Evolutionary conservation across 2,329 filamentous ascomycete genomes (phyloP).

Genomic region (Botrytis cinerea): DNA sequence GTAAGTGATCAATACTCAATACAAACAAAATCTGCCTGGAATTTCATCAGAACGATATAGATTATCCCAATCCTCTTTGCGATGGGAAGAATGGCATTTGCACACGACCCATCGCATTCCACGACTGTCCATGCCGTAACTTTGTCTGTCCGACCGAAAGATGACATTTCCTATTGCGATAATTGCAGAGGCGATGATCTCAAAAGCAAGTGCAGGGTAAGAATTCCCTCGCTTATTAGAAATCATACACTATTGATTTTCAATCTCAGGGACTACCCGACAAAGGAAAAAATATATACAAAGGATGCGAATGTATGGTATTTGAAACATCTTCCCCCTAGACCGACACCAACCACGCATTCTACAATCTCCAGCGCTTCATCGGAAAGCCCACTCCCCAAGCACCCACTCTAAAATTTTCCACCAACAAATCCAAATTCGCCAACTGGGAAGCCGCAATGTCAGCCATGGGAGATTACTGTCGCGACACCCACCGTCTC

Average conservation of each 20-base stretch:
- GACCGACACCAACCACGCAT: neutral
- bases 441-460: neutral
- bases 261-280: neutral
- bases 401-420: neutral
- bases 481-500: neutral
- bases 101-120: neutral
- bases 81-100: neutral
- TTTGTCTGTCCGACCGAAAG: neutral
- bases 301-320: neutral
- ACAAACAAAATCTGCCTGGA: neutral
- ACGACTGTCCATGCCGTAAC: neutral
- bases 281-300: neutral
- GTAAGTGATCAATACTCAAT: neutral
- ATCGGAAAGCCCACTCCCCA: neutral
- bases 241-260: neutral
- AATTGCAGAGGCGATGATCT: neutral
- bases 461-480: neutral
- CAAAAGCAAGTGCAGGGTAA: neutral
- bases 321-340: neutral
- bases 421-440: neutral
- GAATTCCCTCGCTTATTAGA: no score
- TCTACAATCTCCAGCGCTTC: neutral
- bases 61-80: neutral
- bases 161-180: neutral
- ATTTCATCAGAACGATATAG: neutral